Evolutionary conservation across 2,329 filamentous ascomycete genomes (phyloP), one percentile per base, ranked within the genome.

Genomic region (Pyricularia sp.): DNA sequence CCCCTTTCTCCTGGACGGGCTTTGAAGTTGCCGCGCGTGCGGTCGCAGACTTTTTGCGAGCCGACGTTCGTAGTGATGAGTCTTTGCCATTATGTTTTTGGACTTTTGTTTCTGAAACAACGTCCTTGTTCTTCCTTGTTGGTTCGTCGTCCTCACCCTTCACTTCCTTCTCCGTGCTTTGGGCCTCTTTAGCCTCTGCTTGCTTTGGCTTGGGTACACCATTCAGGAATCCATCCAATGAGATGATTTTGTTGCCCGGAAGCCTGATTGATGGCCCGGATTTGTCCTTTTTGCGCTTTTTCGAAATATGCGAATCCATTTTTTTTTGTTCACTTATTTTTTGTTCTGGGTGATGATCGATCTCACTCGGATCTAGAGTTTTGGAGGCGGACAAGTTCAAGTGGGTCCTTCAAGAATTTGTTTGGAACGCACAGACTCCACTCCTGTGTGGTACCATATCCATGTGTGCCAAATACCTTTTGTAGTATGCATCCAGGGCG

Each of bases 211-310:
- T 50, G 42, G 42, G 42, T 14, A 66, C 65, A 11, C 42, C 42
- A 31, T 67, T 67, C 14, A 86, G 76, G 70, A 85, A 86, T 7
- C 82, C 83, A 28, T 82, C 80, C 0, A 86, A 72, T 0, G 82
- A 84, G 28, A 86, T 82, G 14, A 76, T 74, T 69, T 83, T 86
- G 31, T 81, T 78, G 17, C 83, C 83, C 42, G 65, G 65, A 11
- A 86, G 79, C 28, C 76, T 82, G 69, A 86, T 72, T 5, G 81
- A 74, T 66, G 81, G 68, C 71, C 74, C 67, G 71, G 70, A 25
- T 30, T 28, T 66, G 77, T 81, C 72, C 82, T 83, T 17, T 77
- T 72, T 74, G 26, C 73, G 70, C 33, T 75, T 75, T 69, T 71
- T 74, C 1, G 73, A 69, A 71, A 70, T 14, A 65, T 64, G 66